Conservation (phyloP, 495 filamentous ascomycete genomes). For the Talaromyces thailandensis region DNA sequence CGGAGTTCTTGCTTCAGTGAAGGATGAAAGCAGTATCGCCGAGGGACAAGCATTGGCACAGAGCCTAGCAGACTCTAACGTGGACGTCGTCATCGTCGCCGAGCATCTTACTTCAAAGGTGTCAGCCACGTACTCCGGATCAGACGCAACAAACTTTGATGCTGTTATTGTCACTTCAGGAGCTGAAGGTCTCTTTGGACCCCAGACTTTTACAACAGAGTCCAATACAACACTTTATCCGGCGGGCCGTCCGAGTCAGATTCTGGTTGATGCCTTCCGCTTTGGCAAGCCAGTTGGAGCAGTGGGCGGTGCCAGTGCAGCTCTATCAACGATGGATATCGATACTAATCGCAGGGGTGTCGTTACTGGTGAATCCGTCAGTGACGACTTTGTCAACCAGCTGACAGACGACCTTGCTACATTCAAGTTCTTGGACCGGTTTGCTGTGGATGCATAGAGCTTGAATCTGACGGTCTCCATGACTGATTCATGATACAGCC, state of each 20-base stretch:
- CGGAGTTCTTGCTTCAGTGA: conserved; percentile 50
- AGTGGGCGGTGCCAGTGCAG: conserved; percentile 38
- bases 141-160: conserved; percentile 66
- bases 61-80: conserved; percentile 34
- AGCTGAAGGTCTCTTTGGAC: conserved; percentile 43
- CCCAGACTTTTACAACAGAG: conserved; percentile 14
- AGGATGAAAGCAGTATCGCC: conserved; percentile 24
- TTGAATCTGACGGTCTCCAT: background rate
- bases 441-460: conserved; percentile 34
- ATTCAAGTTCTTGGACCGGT: conserved; percentile 58
- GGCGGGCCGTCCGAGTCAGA: conserved; percentile 51
- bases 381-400: conserved; percentile 28
- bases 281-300: conserved; percentile 68
- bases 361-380: conserved; percentile 23
- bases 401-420: conserved; percentile 52
- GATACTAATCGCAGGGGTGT: conserved; percentile 38
- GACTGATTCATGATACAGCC: background rate
- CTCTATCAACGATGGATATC: conserved; percentile 36
- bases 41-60: conserved; percentile 40
- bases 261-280: conserved; percentile 55
- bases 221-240: conserved; percentile 46
- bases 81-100: conserved; percentile 53
- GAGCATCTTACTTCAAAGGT: conserved; percentile 49
- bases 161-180: conserved; percentile 55
- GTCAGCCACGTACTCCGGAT: conserved; percentile 60